These are phyloP conservation scores for Triangularia setosa DNA, from an alignment of 2,329 filamentous ascomycete genomes.

Conservation along the genomic window DNA sequence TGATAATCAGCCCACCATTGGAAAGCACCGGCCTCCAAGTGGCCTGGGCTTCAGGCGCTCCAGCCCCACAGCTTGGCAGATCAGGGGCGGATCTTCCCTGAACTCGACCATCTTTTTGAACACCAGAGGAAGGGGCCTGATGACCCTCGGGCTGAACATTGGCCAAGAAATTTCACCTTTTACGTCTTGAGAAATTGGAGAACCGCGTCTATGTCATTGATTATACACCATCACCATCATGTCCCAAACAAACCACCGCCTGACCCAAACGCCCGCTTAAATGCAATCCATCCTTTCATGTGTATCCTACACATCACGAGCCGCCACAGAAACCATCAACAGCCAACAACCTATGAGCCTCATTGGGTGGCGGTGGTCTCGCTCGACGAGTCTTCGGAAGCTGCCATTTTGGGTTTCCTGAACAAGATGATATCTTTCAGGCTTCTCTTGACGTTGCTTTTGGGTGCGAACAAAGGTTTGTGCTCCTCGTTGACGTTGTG, in stretches of 20 bases:
- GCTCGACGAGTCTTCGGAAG: not conserved
- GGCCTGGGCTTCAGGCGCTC: not conserved
- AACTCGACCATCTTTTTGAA: not conserved
- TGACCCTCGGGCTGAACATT: not conserved
- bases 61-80: not conserved
- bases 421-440: slow-evolving; percentile 36
- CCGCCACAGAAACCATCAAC: too few species aligned
- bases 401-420: slow-evolving; percentile 26
- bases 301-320: not conserved
- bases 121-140: not conserved
- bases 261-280: not conserved
- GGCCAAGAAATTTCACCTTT: too few species aligned
- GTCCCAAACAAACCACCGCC: not conserved
- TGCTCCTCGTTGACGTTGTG: slow-evolving; percentile 41
- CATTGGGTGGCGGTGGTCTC: not conserved
- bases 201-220: not conserved
- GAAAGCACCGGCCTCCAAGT: not conserved
- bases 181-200: not conserved
- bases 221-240: not conserved
- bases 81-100: not conserved
- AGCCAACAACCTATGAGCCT: not conserved
- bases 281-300: not conserved
- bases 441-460: slow-evolving; percentile 26
- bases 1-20: slow-evolving; percentile 21
- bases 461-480: slow-evolving; percentile 39